Base-by-base conservation (phyloP, 2,329 filamentous ascomycete genomes). In the Phialophora verrucosa region DNA sequence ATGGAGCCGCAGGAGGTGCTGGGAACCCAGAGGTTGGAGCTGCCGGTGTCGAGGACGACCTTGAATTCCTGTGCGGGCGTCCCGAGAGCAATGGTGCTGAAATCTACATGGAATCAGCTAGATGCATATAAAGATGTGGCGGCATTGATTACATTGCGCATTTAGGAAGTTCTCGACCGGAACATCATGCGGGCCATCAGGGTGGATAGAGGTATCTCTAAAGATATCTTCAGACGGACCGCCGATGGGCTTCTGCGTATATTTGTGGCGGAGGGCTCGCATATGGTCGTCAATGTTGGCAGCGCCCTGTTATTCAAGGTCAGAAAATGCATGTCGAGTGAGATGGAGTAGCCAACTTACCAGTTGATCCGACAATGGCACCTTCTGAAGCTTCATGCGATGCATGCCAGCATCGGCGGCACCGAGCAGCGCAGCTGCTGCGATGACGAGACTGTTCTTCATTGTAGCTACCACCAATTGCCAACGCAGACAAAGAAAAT, bases 21-120 rank as follows among this genome's bases (percentile, higher is more conserved):
- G 47, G 96, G 96, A 67, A 99, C 93, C 96, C 96, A 99, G 70
- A 99, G 87, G 85, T 99, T 99, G 79, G 95, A 98, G 86, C 93
- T 97, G 75, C 95, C 95, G 31, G 95, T 99, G 80, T 99, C 95
- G 71, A 99, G 90, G 71, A 99, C 91, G 73, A 99, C 96, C 87
- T 99, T 99, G 89, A 99, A 99, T n/a, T 73, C 72, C 65, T 99
- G 95, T 38, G 95, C 90, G 72, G 95, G 95, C 57, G 90, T 94
- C 71, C 95, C 95, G 78, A 99, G 88, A 74, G 88, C 87, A 79
- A 99, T 97, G 81, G 97, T 93, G 73, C 94, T 96, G 88, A 97
- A 99, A 85, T 99, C 93, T 96, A 72, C 38, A 51, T 50, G 51
- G 42, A 32, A 51, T 72, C 27, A 70, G 54, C 47, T 56, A 10